A percentile compares a stretch with the other conserved stretches of the same genome.
Evolutionary conservation across 768 basidiomycete species (phyloP).

Genomic region (Trametes meyenii): DNA sequence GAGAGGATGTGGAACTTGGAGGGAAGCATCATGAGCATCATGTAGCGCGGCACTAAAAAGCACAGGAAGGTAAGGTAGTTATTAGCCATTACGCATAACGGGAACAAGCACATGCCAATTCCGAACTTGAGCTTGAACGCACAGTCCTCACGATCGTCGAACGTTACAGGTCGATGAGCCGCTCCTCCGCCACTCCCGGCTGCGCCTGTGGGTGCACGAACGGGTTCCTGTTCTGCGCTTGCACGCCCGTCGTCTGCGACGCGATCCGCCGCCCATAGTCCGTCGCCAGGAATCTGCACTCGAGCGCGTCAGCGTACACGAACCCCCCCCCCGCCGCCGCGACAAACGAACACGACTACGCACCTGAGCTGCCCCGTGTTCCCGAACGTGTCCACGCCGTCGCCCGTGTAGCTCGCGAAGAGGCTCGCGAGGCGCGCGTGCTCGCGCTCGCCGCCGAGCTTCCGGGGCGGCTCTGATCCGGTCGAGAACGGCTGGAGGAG

Average conservation of each 20-base stretch:
- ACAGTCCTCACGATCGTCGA: too few relatives aligned
- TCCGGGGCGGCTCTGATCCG: slow-evolving; percentile 13
- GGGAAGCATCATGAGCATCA: neutral
- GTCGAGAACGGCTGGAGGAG: slow-evolving; percentile 28
- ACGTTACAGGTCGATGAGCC: slow-evolving; percentile 9
- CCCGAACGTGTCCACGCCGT: slow-evolving; percentile 92
- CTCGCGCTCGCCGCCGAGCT: slow-evolving; percentile 30
- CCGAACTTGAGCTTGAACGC: neutral
- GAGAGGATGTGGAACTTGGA: too few relatives aligned
- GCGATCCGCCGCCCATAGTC: slow-evolving; percentile 27
- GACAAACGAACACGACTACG: slow-evolving; percentile 15
- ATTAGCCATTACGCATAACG: neutral
- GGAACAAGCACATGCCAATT: neutral
- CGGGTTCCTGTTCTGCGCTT: slow-evolving; percentile 17
- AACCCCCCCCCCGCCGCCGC: neutral
- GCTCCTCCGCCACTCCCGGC: neutral
- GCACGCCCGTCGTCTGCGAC: slow-evolving; percentile 27
- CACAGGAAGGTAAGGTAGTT: too few relatives aligned
- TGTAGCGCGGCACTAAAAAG: neutral
- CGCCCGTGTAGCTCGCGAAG: slow-evolving; percentile 81
- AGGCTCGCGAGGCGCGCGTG: slow-evolving; percentile 71
- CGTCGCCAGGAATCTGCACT: slow-evolving; percentile 24
- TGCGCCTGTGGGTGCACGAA: slow-evolving; percentile 15
- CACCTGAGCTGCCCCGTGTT: slow-evolving; percentile 75
- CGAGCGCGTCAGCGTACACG: neutral